Evolutionary conservation across 495 filamentous ascomycete genomes (phyloP), one percentile per base, ranked within the genome.

Genomic region (Aspergillus panamensis): DNA sequence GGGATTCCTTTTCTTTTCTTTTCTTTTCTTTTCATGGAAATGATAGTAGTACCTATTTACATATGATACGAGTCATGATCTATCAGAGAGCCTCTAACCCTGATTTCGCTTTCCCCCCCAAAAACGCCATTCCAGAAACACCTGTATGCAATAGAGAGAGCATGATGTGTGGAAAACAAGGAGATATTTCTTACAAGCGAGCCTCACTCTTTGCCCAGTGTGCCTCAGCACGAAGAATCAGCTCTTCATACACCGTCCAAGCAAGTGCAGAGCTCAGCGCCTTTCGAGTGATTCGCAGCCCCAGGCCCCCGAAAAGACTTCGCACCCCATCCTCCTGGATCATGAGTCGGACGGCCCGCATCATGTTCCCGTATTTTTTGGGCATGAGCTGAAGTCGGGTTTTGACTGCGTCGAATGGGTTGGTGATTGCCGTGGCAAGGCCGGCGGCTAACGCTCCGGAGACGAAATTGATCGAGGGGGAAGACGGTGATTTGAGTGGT

Each of bases 341-440:
- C 89, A 99, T 95, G 57, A 84, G 70, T 60, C 73, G 77, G 20
- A 80, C 82, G 4, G 91, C 91, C 30, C 86, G 82, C 57, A 89
- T 66, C 88, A 96, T 91, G 64, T 97, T 97, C 31, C 82, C 77
- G 64, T 99, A 99, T 57, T 82, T 78, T 7, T 75, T 80, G 20
- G 94, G 94, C 75, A 92, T 85, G 16, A 99, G 80, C 78, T 99
- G 94, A 58, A 98, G 81, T 48, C 94, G 77, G 14, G 94, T 98
- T 80, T 98, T 98, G 69, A 97, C 84, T 4, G 91, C 89, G 74
- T 98, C 94, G 61, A 97, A 97, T 2, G 94, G 94, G 71, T 98
- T 98, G 19, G 94, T 96, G 50, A 96, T 79, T 10, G 87, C 84
- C 3, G 91, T 96, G 8, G 90, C 92, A 13, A 92, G 72, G 10